Conservation (phyloP, 345 rosid genomes). For the Acer saccharum region DNA sequence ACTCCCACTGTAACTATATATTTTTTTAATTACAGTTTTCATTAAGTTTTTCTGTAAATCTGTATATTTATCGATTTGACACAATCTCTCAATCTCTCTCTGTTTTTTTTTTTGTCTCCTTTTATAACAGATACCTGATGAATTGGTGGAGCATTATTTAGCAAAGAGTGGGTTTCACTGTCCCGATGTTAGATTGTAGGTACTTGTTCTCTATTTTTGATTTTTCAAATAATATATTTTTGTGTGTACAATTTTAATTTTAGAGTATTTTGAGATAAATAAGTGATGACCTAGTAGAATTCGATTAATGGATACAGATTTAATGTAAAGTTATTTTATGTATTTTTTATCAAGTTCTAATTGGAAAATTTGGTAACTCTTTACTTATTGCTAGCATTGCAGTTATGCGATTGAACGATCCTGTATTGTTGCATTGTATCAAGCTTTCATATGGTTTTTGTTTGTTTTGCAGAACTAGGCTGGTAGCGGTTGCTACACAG, state of each 20-base stretch:
- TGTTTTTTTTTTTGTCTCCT: background rate
- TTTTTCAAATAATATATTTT: background rate
- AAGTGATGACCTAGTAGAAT: no score
- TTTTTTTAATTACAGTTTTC: background rate
- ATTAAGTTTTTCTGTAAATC: background rate
- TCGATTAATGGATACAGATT: no score
- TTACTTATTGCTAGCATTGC: background rate
- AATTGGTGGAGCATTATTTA: constrained; percentile 90
- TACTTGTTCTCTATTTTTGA: constrained; percentile 26
- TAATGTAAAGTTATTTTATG: no score
- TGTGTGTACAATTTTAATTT: background rate
- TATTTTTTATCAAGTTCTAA: background rate
- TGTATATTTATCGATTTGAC: background rate
- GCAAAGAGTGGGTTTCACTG: constrained; percentile 98
- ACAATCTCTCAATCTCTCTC: background rate
- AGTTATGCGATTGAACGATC: background rate
- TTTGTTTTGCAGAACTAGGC: constrained; percentile 64
- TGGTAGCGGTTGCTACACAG: constrained; percentile 96
- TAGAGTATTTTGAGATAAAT: background rate
- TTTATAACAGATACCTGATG: constrained; percentile 79
- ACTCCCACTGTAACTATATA: constrained; percentile 63
- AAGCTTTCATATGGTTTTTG: background rate
- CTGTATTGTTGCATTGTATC: background rate
- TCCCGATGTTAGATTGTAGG: constrained; percentile 97
- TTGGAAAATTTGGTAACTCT: background rate